A percentile compares a stretch with the other conserved stretches of the same genome.
These are phyloP conservation scores for Starmerella stigmatis DNA, from an alignment of 805 yeast genomes.

Conservation along the genomic window DNA sequence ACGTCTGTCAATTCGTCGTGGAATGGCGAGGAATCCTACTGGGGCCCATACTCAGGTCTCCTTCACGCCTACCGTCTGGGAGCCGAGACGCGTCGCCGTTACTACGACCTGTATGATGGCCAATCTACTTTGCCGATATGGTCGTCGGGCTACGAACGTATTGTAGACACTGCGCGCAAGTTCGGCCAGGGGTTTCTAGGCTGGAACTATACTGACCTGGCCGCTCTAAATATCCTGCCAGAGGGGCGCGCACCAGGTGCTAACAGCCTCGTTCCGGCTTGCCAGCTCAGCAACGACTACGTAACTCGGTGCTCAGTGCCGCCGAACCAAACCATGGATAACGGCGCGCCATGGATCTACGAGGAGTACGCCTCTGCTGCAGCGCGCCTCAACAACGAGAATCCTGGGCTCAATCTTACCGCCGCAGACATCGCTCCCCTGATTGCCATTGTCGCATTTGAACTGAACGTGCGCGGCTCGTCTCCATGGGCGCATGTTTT, in stretches of 20 bases:
- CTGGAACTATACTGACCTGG: constrained; percentile 24
- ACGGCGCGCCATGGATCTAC: constrained; percentile 16
- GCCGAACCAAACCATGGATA: constrained; percentile 5
- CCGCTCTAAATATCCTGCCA: constrained; percentile 23
- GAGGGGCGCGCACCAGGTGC: constrained; percentile 23
- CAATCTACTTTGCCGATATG: constrained; percentile 40
- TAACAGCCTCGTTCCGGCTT: constrained; percentile 22
- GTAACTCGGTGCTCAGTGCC: constrained; percentile 16
- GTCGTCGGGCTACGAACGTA: constrained; percentile 45
- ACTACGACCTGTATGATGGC: constrained; percentile 38
- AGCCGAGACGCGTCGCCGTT: constrained; percentile 38
- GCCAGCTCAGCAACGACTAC: constrained; percentile 4
- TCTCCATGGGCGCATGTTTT: constrained; percentile 34
- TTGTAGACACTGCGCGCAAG: constrained; percentile 25
- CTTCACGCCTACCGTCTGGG: constrained; percentile 44
- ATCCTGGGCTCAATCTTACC: constrained; percentile 32
- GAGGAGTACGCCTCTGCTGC: constrained; percentile 21
- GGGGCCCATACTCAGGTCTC: constrained; percentile 46
- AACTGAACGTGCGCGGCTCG: constrained; percentile 39
- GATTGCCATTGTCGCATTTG: constrained; percentile 42
- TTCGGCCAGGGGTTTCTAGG: constrained; percentile 28
- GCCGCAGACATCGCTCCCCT: constrained; percentile 34
- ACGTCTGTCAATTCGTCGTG: constrained; percentile 28
- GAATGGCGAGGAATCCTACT: constrained; percentile 44
- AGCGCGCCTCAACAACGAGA: constrained; percentile 23